These are phyloP conservation scores for Solanum appendiculatum DNA, from an alignment of 257 asterid genomes.

Conservation along the genomic window DNA sequence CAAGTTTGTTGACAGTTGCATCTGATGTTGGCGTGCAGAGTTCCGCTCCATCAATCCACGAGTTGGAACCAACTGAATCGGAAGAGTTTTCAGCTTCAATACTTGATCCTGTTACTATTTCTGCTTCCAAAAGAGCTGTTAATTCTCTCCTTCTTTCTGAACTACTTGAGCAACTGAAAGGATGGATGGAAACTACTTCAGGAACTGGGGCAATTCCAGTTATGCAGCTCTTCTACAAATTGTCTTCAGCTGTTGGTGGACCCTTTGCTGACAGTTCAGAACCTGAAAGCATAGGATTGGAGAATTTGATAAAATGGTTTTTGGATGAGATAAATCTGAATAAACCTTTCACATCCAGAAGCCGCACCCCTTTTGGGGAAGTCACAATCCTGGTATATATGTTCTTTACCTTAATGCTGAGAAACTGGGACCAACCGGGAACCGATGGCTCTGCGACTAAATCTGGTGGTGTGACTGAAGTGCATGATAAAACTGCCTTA, in stretches of 20 bases:
- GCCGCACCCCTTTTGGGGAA: slow-evolving; percentile 82
- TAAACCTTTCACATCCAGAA: slow-evolving; percentile 56
- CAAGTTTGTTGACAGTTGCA: slow-evolving; percentile 54
- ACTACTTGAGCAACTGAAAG: slow-evolving; percentile 92
- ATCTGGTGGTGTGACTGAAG: slow-evolving; percentile 46
- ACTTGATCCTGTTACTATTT: slow-evolving; percentile 80
- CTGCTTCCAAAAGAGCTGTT: slow-evolving; percentile 95
- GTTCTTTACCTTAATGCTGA: slow-evolving; percentile 95
- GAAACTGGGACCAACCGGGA: slow-evolving; percentile 99
- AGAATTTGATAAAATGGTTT: slow-evolving; percentile 82
- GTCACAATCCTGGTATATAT: slow-evolving; percentile 73
- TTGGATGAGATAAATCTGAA: slow-evolving; percentile 67
- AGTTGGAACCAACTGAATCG: slow-evolving; percentile 66
- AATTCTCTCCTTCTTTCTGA: slow-evolving; percentile 87
- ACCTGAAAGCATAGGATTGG: slow-evolving; percentile 74
- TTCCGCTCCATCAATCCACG: slow-evolving; percentile 67
- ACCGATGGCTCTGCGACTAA: slow-evolving; percentile 57
- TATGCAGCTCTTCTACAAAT: slow-evolving; percentile 89
- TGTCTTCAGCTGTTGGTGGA: slow-evolving; percentile 93
- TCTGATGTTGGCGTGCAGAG: slow-evolving; percentile 46
- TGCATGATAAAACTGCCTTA: slow-evolving; percentile 49
- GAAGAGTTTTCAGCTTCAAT: slow-evolving; percentile 65
- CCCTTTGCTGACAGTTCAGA: slow-evolving; percentile 68
- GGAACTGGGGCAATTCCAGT: slow-evolving; percentile 89
- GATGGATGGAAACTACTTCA: slow-evolving; percentile 88